These are phyloP conservation scores for Elymus sibiricus DNA, from an alignment of 176 grass and related monocot genomes.

Conservation along the genomic window DNA sequence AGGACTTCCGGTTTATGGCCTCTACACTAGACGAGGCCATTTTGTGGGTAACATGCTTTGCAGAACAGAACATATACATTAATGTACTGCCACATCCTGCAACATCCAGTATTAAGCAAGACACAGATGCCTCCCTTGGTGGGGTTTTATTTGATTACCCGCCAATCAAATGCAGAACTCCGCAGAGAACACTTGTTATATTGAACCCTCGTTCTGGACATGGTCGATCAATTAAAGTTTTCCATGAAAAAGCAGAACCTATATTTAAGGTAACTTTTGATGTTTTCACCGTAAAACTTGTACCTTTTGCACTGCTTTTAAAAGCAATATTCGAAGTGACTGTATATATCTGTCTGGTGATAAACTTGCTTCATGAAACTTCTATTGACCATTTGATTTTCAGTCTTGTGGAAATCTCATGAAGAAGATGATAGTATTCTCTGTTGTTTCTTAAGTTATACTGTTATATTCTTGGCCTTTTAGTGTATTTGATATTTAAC, in stretches of 20 bases:
- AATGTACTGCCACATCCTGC: constrained; percentile 59
- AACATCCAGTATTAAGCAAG: constrained; percentile 52
- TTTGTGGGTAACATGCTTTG: constrained; percentile 83
- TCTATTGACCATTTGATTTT: neutral
- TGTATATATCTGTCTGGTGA: neutral
- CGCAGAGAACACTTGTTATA: constrained; percentile 85
- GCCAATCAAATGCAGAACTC: constrained; percentile 77
- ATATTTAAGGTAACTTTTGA: constrained; percentile 83
- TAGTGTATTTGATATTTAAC: neutral
- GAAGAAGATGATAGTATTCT: neutral
- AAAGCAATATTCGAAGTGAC: neutral
- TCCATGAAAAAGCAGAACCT: constrained; percentile 91
- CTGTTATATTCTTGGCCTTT: neutral
- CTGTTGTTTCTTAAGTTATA: neutral
- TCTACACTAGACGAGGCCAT: constrained; percentile 62
- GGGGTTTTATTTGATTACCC: constrained; percentile 68
- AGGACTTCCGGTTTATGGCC: constrained; percentile 84
- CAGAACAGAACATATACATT: constrained; percentile 82
- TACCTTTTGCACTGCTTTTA: neutral
- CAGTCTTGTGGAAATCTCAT: neutral
- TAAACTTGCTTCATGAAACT: neutral
- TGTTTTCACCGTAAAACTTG: neutral
- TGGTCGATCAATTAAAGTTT: constrained; percentile 89
- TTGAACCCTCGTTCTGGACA: constrained; percentile 96
- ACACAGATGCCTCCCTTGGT: constrained; percentile 45